A percentile compares a stretch with the other conserved stretches of the same genome.
Conservation (phyloP, 2,329 filamentous ascomycete species). For the Ophiostoma sp. region DNA sequence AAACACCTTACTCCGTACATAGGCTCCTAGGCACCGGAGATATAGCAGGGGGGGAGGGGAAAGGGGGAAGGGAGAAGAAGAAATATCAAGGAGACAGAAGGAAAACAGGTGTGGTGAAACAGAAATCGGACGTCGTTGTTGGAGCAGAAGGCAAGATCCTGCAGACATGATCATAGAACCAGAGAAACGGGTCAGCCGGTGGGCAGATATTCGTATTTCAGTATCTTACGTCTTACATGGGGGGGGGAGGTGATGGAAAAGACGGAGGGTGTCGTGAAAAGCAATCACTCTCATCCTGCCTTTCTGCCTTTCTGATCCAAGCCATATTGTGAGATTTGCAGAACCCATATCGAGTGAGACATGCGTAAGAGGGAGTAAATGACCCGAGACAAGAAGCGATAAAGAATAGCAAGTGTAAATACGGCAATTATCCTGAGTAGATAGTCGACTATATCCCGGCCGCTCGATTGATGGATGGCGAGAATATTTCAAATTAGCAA, state of each 20-base stretch:
- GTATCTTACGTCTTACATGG: not conserved
- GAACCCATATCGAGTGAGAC: conserved; percentile 1
- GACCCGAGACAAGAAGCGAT: conserved; percentile 1
- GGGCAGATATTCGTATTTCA: not conserved
- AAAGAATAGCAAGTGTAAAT: conserved; percentile 3
- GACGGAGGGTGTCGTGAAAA: too few species aligned
- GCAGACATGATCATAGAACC: conserved; percentile 3
- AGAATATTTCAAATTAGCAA: too few species aligned
- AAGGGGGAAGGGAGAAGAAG: not conserved
- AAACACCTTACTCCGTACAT: not conserved
- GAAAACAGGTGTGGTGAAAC: not conserved
- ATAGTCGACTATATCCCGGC: too few species aligned
- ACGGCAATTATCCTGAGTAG: not conserved
- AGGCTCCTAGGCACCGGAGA: not conserved
- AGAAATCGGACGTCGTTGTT: not conserved
- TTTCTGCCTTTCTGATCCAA: not conserved
- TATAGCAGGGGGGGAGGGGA: not conserved
- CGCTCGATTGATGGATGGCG: too few species aligned
- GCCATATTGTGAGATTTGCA: not conserved
- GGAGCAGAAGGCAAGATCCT: conserved; percentile 1
- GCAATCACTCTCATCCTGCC: too few species aligned
- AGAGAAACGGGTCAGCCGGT: not conserved
- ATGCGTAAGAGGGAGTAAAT: not conserved
- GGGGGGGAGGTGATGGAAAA: not conserved
- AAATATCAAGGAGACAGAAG: not conserved